phyloP scores from a whole-genome alignment of 768 basidiomycete species.

The Thelephora ganbajun region DNA sequence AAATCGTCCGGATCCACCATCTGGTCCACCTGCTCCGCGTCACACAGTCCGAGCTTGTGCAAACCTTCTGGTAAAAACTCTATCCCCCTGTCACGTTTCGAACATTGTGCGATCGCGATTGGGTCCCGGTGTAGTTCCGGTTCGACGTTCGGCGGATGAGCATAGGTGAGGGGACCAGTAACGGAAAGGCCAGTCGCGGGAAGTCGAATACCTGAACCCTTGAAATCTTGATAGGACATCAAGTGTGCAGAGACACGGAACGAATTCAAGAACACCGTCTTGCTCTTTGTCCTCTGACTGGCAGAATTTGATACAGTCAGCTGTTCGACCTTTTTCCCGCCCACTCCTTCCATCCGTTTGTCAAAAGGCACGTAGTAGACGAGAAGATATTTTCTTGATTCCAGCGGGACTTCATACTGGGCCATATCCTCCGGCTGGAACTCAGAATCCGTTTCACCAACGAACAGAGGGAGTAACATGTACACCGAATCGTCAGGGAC shows the following conservation, averaged over 20 bases:
- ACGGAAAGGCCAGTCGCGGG: constrained; percentile 60
- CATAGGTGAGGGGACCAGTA: constrained; percentile 39
- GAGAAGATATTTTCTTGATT: constrained; percentile 56
- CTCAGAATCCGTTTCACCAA: constrained; percentile 46
- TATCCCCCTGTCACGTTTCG: constrained; percentile 50
- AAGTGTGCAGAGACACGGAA: constrained; percentile 70
- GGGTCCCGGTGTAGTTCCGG: constrained; percentile 23
- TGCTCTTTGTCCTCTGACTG: constrained; percentile 19
- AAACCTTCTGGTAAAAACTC: constrained; percentile 75
- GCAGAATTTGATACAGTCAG: constrained; percentile 14
- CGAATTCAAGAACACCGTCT: constrained; percentile 39
- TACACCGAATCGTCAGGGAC: constrained; percentile 59
- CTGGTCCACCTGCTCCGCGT: constrained; percentile 10
- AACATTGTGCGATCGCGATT: constrained; percentile 46
- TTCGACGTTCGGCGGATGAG: constrained; percentile 21
- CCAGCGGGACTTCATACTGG: constrained; percentile 24
- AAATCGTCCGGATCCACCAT: constrained; percentile 28
- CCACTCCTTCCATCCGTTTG: constrained; percentile 20
- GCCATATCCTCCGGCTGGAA: constrained; percentile 9
- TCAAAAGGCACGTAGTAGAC: constrained; percentile 64
- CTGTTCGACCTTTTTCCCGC: constrained; percentile 26
- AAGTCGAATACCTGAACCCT: constrained; percentile 57
- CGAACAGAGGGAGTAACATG: constrained; percentile 82
- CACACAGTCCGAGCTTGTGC: constrained; percentile 57
- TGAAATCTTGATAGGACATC: constrained; percentile 58